Base-by-base conservation (phyloP, 495 filamentous ascomycete genomes). In the Annulohypoxylon stygium region DNA sequence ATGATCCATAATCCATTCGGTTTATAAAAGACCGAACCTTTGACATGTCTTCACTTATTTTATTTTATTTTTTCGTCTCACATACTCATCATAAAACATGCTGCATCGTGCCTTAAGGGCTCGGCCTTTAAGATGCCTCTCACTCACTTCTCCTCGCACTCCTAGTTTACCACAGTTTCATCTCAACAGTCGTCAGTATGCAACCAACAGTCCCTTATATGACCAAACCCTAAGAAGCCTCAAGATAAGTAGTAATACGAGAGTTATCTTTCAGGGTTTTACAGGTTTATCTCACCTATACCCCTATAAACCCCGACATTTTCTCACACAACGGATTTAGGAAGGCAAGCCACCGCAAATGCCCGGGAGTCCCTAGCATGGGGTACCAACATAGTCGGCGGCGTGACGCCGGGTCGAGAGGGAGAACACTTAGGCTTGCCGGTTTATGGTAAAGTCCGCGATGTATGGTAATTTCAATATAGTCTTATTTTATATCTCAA, bases 261-360 rank as follows among this genome's bases (percentile, higher is more conserved):
- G 88, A 11, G 93, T 97, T 41, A 88, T 97, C 53, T 97, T 92
- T 75, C 94, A 97, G 81, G 94, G 94, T 0, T 97, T 97, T 79
- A 97, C 94, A 26, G 94, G 94, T 85, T 66, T 16, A 72, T 78
- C 50, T 20, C 30, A 26, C 39, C 26, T 10, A 1, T 10, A 30
- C 41, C 37, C 61, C 37, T 45, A 18, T 55, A 0, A 6, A 20
- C 26, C 2, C 11, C 8, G 50, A 26, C 9, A 25, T 43, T 60
- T 70, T n/a, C 70, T 73, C 34, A 73, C 41, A 61, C 70, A 25
- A 30, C 3, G 25, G 9, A 26, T 54, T 16, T 60, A 82, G 80
- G 81, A 64, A 81, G 66, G 75, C 82, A 84, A 71, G 93, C 94
- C 7, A 97, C 94, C 5, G 88, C 89, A 60, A 95, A 97, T 81